These are phyloP conservation scores for Entophlyctis luteolus DNA, from an alignment of 192 early-diverging fungal species.

Conservation along the genomic window DNA sequence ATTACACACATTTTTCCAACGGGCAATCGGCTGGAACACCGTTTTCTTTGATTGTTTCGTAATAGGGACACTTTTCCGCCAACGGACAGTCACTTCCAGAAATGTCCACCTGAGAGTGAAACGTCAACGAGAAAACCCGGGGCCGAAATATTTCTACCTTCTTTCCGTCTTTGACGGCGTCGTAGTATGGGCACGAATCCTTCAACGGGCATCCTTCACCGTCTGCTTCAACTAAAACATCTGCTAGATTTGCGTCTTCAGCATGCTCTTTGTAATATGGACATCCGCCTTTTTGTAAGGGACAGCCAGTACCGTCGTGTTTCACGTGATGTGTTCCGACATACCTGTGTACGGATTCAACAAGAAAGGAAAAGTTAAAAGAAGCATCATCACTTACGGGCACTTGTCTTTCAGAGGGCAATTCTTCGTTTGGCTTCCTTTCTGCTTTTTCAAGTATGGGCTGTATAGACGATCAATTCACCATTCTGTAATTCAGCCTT, in stretches of 20 bases:
- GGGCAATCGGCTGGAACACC: not conserved
- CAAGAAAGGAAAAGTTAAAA: too few species aligned
- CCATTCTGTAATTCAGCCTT: too few species aligned
- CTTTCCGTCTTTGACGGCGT: slow-evolving; percentile 17
- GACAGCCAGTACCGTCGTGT: slow-evolving; percentile 5
- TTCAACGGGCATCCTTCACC: slow-evolving; percentile 33
- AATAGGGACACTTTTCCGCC: slow-evolving; percentile 41
- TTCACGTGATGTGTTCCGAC: not conserved
- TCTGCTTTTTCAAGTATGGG: too few species aligned
- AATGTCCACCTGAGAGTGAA: slow-evolving; percentile 29
- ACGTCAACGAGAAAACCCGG: slow-evolving; percentile 35
- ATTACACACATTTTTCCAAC: not conserved
- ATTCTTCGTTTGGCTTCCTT: too few species aligned
- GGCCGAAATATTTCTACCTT: too few species aligned
- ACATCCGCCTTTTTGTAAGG: slow-evolving; percentile 13
- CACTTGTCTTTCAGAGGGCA: slow-evolving; percentile 10
- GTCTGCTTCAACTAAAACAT: not conserved
- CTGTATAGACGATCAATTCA: too few species aligned
- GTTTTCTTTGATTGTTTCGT: slow-evolving; percentile 31
- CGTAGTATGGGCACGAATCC: slow-evolving; percentile 34
- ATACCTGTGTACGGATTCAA: too few species aligned
- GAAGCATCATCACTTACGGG: slow-evolving; percentile 10
- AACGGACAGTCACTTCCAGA: slow-evolving; percentile 28
- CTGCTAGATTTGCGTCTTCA: not conserved
- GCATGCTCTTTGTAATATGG: slow-evolving; percentile 12